Conservation (phyloP, 1,139 yeast species). For the Taphrina populina region DNA sequence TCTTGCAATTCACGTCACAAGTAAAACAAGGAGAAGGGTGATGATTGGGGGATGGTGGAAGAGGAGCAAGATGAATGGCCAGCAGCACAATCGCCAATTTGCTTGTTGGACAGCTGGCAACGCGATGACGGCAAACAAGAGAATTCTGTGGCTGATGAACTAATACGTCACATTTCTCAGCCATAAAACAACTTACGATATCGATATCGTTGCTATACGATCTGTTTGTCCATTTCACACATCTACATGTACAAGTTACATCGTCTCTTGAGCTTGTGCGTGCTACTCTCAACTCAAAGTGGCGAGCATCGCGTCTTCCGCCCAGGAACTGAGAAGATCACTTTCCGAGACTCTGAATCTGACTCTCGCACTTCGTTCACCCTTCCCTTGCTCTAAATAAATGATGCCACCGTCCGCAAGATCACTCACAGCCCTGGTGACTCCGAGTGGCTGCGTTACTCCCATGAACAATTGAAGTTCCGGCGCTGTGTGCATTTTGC, state of each 20-base stretch:
- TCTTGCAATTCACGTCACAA: neutral
- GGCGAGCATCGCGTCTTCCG: slow-evolving; percentile 21
- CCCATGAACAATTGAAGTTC: slow-evolving; percentile 36
- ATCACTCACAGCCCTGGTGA: slow-evolving; percentile 60
- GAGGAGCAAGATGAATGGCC: neutral
- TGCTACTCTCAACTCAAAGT: no score
- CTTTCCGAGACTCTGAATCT: slow-evolving; percentile 22
- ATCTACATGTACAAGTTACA: no score
- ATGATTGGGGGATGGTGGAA: neutral
- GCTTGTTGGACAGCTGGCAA: no score
- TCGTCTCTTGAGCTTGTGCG: no score
- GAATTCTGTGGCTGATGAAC: no score
- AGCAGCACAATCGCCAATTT: no score
- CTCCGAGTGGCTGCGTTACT: slow-evolving; percentile 48
- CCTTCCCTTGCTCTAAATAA: slow-evolving; percentile 52
- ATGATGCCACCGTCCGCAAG: slow-evolving; percentile 76
- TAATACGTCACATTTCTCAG: no score
- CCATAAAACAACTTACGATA: no score
- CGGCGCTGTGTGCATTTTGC: slow-evolving; percentile 28
- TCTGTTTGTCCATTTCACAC: no score
- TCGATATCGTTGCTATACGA: no score
- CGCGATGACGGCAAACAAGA: no score
- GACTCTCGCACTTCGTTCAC: slow-evolving; percentile 16
- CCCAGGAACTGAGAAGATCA: slow-evolving; percentile 19
- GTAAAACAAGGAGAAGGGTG: neutral